These are phyloP conservation scores for Mortierella sp. DNA, from an alignment of 371 early-diverging fungal genomes.

Conservation along the genomic window DNA sequence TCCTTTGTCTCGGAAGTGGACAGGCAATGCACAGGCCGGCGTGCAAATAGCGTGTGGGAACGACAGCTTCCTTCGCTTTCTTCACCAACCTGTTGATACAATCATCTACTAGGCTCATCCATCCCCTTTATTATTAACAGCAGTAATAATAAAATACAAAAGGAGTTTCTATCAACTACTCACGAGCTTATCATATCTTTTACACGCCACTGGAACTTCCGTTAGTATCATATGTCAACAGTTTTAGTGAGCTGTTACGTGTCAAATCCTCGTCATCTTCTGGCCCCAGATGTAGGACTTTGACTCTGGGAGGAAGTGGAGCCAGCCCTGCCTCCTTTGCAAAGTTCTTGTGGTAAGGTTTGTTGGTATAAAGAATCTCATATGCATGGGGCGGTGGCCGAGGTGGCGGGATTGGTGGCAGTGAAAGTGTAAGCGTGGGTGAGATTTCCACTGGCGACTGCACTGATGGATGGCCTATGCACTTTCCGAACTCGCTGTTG, in stretches of 20 bases:
- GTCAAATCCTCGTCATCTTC: conserved; percentile 20
- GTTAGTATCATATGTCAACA: background rate
- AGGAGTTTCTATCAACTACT: background rate
- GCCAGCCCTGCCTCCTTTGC: conserved; percentile 47
- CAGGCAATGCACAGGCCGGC: too few relatives aligned
- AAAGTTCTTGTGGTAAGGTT: conserved; percentile 53
- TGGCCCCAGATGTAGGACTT: background rate
- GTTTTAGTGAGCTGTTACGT: conserved; percentile 4
- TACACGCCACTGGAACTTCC: background rate
- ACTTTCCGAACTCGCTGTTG: background rate
- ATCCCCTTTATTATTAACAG: too few relatives aligned
- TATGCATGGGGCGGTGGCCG: conserved; percentile 42
- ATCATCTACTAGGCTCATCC: too few relatives aligned
- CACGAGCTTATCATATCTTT: background rate
- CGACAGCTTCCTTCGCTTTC: too few relatives aligned
- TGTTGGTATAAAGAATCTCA: conserved; percentile 56
- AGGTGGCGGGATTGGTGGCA: conserved; percentile 45
- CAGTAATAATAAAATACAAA: background rate
- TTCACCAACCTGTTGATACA: too few relatives aligned
- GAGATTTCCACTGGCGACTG: conserved; percentile 1
- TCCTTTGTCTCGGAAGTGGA: too few relatives aligned
- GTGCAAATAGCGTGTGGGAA: too few relatives aligned
- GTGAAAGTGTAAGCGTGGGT: conserved; percentile 16
- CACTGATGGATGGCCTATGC: too few relatives aligned
- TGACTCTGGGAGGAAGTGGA: conserved; percentile 42